Conservation (phyloP, 768 basidiomycete species). For the Saitozyma sp. region DNA sequence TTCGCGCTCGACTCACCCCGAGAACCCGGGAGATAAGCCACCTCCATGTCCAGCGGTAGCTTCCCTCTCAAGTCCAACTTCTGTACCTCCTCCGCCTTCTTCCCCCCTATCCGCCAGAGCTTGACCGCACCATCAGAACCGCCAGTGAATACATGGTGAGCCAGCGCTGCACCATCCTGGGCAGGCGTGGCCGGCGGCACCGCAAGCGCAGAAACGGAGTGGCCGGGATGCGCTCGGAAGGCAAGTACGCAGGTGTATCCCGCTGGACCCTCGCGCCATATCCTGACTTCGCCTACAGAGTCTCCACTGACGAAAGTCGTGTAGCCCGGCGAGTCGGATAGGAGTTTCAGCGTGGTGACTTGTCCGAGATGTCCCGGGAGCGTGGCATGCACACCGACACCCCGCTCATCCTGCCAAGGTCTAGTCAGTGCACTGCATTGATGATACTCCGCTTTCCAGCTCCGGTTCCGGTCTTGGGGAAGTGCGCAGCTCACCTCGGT, state of each 20-base stretch:
- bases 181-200: conserved; percentile 46
- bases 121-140: conserved; percentile 79
- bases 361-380: conserved; percentile 71
- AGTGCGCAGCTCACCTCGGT: conserved; percentile 58
- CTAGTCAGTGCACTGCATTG: too few relatives aligned
- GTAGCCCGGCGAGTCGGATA: conserved; percentile 50
- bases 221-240: conserved; percentile 59
- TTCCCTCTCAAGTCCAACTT: conserved; percentile 65
- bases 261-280: conserved; percentile 59
- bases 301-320: conserved; percentile 67
- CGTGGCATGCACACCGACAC: conserved; percentile 66
- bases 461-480: too few relatives aligned
- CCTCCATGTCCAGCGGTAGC: conserved; percentile 71
- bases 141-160: conserved; percentile 65
- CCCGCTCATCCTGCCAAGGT: conserved; percentile 46
- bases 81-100: conserved; percentile 55
- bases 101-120: conserved; percentile 62
- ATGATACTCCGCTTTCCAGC: too few relatives aligned
- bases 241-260: conserved; percentile 12
- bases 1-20: conserved; percentile 57
- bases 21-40: conserved; percentile 67
- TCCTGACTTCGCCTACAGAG: conserved; percentile 65
- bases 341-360: conserved; percentile 76
- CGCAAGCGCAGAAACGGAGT: conserved; percentile 68
- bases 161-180: conserved; percentile 1